A percentile compares a stretch with the other conserved stretches of the same genome.
phyloP scores from a whole-genome alignment of 2,329 filamentous ascomycete genomes.

The Geoglossum cookeanum region DNA sequence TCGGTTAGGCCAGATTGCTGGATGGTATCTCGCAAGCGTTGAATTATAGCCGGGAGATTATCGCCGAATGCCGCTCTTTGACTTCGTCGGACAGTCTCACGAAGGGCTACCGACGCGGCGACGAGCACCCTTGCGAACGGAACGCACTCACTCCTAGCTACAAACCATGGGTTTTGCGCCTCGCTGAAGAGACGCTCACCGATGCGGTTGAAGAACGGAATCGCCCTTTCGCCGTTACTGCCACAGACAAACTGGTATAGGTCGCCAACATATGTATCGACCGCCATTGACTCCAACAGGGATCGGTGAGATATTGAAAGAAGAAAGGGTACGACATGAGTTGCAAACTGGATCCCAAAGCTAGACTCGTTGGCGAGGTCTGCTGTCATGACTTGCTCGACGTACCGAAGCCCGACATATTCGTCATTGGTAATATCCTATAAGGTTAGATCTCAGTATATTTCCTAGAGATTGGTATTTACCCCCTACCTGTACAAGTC shows the following conservation, averaged over 20 bases:
- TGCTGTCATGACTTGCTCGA: no score
- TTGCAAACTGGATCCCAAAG: no score
- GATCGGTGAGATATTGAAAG: conserved; percentile 4
- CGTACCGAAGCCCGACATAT: no score
- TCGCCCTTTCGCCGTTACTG: conserved; percentile 14
- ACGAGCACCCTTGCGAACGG: conserved; percentile 8
- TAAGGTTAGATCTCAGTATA: no score
- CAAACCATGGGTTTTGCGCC: not conserved
- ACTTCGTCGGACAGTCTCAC: conserved; percentile 11
- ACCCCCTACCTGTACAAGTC: no score
- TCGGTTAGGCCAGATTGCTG: no score
- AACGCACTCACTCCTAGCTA: not conserved
- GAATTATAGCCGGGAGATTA: no score
- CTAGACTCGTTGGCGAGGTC: no score
- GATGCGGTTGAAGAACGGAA: conserved; percentile 17
- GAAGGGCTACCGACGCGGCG: conserved; percentile 9
- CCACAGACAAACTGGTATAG: conserved; percentile 21
- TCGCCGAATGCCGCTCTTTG: not conserved
- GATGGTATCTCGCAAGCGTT: no score
- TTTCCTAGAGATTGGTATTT: no score
- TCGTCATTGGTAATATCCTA: no score
- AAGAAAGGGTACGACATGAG: not conserved
- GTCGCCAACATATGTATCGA: conserved; percentile 18
- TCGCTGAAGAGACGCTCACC: conserved; percentile 5
- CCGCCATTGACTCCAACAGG: conserved; percentile 18